phyloP scores from a whole-genome alignment of 371 early-diverging fungal species.

The Zancudomyces culisetae region DNA sequence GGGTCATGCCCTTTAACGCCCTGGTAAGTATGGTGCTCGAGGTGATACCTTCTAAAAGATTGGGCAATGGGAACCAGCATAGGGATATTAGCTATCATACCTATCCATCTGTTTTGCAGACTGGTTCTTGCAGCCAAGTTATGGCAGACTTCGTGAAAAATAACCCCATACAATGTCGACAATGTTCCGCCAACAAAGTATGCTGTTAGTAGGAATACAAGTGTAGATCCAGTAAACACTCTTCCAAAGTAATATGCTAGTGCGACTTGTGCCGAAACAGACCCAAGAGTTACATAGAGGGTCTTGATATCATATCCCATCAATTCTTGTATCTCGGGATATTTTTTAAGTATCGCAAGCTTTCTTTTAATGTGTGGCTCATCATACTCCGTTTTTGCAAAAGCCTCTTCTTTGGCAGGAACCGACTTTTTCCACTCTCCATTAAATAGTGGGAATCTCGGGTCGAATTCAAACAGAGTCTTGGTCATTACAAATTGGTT shows the following conservation, averaged over 20 bases:
- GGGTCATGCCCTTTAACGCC: slow-evolving; percentile 91
- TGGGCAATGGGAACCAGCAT: slow-evolving; percentile 62
- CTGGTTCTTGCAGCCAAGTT: slow-evolving; percentile 45
- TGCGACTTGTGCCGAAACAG: slow-evolving; percentile 49
- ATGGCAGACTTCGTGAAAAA: slow-evolving; percentile 89
- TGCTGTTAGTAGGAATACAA: slow-evolving; percentile 35
- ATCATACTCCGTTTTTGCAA: slow-evolving; percentile 72
- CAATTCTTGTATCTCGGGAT: slow-evolving; percentile 73
- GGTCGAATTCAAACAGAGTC: slow-evolving; percentile 35
- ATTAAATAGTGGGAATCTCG: slow-evolving; percentile 57
- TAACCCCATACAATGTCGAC: slow-evolving; percentile 50
- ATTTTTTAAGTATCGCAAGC: slow-evolving; percentile 57
- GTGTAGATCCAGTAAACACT: slow-evolving; percentile 32
- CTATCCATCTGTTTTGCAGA: slow-evolving; percentile 59
- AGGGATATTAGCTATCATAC: slow-evolving; percentile 65
- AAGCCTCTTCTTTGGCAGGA: slow-evolving; percentile 47
- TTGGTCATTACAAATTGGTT: no score
- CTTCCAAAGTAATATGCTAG: slow-evolving; percentile 62
- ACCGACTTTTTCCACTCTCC: slow-evolving; percentile 71
- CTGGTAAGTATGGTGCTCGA: slow-evolving; percentile 91
- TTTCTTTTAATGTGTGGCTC: slow-evolving; percentile 90
- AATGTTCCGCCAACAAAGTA: slow-evolving; percentile 72
- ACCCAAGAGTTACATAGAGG: slow-evolving; percentile 39
- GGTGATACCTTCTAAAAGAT: slow-evolving; percentile 83
- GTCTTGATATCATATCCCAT: slow-evolving; percentile 71